These are phyloP conservation scores for Posidonia oceanica DNA, from an alignment of 116 monocot species.

Conservation along the genomic window DNA sequence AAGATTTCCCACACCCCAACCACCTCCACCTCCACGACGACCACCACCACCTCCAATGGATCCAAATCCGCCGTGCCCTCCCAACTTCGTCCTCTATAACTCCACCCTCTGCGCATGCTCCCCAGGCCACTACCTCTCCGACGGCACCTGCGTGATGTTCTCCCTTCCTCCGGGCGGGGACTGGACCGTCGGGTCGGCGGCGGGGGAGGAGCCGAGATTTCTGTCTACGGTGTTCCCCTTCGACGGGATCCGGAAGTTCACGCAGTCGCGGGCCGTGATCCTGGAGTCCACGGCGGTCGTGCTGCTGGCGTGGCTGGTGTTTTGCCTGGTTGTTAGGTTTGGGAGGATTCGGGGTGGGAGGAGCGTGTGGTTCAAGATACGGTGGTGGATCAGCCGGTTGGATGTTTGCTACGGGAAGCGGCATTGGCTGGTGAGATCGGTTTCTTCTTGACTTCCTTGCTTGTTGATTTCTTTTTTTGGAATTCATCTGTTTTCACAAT, in stretches of 20 bases:
- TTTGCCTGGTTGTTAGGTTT: conserved; percentile 37
- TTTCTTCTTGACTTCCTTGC: neutral
- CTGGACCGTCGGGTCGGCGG: conserved; percentile 40
- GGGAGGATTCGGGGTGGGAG: conserved; percentile 18
- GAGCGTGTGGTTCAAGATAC: conserved; percentile 41
- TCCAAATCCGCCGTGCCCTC: neutral
- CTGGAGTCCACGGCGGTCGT: conserved; percentile 42
- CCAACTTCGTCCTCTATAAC: conserved; percentile 57
- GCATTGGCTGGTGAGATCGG: conserved; percentile 59
- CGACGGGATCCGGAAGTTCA: conserved; percentile 48
- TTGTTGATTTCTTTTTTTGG: neutral
- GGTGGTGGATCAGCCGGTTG: conserved; percentile 77
- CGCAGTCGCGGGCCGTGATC: conserved; percentile 72
- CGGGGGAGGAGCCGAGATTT: conserved; percentile 28
- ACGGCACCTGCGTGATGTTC: conserved; percentile 31
- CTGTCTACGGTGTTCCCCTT: conserved; percentile 49
- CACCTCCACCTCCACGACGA: too few relatives aligned
- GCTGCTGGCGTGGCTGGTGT: conserved; percentile 50
- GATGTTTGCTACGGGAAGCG: conserved; percentile 48
- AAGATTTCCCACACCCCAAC: too few relatives aligned
- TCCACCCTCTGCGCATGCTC: conserved; percentile 61
- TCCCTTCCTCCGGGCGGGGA: conserved; percentile 10
- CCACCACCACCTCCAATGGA: neutral
- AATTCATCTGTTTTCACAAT: neutral
- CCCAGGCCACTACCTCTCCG: conserved; percentile 43